Evolutionary conservation across 441 rosid species (phyloP), one percentile per base, ranked within the genome.

Genomic region (Biscutella laevigata): DNA sequence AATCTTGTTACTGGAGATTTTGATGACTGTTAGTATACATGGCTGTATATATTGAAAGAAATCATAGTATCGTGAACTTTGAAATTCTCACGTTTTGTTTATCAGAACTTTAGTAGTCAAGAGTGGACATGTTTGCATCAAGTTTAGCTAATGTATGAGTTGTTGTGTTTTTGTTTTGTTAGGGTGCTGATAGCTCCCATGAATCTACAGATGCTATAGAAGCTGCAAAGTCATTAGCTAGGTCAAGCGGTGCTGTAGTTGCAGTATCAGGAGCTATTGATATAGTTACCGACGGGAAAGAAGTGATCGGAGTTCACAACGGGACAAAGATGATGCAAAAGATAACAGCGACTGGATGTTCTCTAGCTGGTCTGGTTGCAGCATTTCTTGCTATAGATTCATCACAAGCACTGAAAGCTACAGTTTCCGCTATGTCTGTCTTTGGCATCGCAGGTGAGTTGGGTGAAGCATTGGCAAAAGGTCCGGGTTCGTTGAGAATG

Each of bases 221-320:
- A 73, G 92, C 89, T 24, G 98, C 98, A 1, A 90, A 81, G 61
- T 73, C 80, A 11, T 60, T 84, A 76, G 92, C 95, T 62, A 53
- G 9, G 66, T 58, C 78, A 22, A 79, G 77, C 16, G 88, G 87
- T 20, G 68, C 79, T 15, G 25, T 90, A 8, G 94, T 90, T 42
- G 88, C 96, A 1, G 90, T 83, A 3, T 82, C 95, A 4, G 95
- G 96, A 28, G 86, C 88, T 24, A 77, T 84, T 25, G 98, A 90
- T 70, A 48, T 90, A 12, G 45, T 90, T 28, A 87, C 90, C 4
- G 83, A 90, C 44, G 98, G 96, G 58, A 49, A 61, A 12, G 66
- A 69, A 9, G 77, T 80, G 33, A 42, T 77, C 28, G 83, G 83
- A 46, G 83, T 74, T 32, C 78, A 62, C 43, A 90, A 90, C 55